Evolutionary conservation across 257 asterid genomes (phyloP), one percentile per base, ranked within the genome.

Genomic region (Sherardia arvensis): DNA sequence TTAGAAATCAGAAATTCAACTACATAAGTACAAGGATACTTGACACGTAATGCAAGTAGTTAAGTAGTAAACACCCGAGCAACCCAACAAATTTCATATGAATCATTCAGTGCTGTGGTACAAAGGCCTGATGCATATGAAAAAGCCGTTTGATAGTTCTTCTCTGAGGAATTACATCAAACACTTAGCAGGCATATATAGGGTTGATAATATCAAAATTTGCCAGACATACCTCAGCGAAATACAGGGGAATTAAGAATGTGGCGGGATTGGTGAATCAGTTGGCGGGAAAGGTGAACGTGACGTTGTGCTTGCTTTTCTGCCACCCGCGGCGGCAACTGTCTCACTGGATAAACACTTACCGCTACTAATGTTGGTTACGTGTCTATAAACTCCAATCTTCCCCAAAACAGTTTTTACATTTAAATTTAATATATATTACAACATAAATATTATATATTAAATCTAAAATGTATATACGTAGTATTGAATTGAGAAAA

Each of bases 151-250:
- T 40, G 14, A 40, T 40, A 14, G 48, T 40, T 14, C 25, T 61
- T 9, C 54, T 11, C 5, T 61, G 66, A 38, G 28, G 36, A 49
- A 61, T 61, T 61, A 22, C 25, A 8, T 38, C 66, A 61, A 38
- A 38, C 66, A 25, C 65, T 61, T 38, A 22, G 14, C 65, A 59
- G 15, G 22, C 49, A 7, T 43, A 14, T 4, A 49, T 26, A 49
- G 7, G 56, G 26, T 49, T 14, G 51, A 4, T 4, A 4, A 43
- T 20, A n/a, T 1, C n/a, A 4, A 17, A 43, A 3, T 1, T 7
- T 1, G 11, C 55, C 5, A 49, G n/a, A 20, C 55, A n/a, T 49
- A 49, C 56, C 56, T 49, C 14, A 49, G 26, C 25, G 20, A 49
- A 49, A 21, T 49, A 3, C 6, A 48, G 54, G 4, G 14, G 27